Conservation (phyloP, 805 yeast genomes). For the Danielia reshetovae region DNA sequence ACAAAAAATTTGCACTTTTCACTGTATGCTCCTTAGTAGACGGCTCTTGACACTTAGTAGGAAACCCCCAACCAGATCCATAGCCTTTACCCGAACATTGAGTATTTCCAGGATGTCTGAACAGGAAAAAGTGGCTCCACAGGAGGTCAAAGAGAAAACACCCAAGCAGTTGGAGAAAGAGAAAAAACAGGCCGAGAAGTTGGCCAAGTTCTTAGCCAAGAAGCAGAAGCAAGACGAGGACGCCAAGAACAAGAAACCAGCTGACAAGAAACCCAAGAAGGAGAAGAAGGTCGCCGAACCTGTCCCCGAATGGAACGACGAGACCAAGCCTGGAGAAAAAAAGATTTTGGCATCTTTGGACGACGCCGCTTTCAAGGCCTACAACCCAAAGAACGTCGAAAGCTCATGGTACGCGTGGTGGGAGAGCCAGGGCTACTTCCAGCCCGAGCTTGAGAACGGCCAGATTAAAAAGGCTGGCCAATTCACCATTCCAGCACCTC, state of each 20-base stretch:
- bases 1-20: constrained; percentile 3
- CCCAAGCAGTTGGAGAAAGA: constrained; percentile 84
- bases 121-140: constrained; percentile 8
- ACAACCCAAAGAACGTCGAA: constrained; percentile 89
- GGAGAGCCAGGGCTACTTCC: constrained; percentile 81
- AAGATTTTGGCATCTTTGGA: constrained; percentile 82
- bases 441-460: constrained; percentile 82
- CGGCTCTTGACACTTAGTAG: constrained; percentile 6
- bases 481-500: constrained; percentile 96
- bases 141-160: constrained; percentile 41
- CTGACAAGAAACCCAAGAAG: constrained; percentile 60
- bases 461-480: constrained; percentile 73
- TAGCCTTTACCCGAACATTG: neutral
- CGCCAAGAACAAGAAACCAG: constrained; percentile 39
- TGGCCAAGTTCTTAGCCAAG: constrained; percentile 84
- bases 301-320: constrained; percentile 80
- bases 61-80: neutral
- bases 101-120: constrained; percentile 12
- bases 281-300: constrained; percentile 67
- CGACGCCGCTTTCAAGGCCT: constrained; percentile 90
- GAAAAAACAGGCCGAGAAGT: constrained; percentile 81
- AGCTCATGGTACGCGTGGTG: constrained; percentile 98
- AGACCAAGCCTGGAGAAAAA: constrained; percentile 86
- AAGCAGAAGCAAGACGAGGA: constrained; percentile 53
- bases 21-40: constrained; percentile 14